These are phyloP conservation scores for Crucihimalaya himalaica DNA, from an alignment of 345 rosid genomes.

Conservation along the genomic window DNA sequence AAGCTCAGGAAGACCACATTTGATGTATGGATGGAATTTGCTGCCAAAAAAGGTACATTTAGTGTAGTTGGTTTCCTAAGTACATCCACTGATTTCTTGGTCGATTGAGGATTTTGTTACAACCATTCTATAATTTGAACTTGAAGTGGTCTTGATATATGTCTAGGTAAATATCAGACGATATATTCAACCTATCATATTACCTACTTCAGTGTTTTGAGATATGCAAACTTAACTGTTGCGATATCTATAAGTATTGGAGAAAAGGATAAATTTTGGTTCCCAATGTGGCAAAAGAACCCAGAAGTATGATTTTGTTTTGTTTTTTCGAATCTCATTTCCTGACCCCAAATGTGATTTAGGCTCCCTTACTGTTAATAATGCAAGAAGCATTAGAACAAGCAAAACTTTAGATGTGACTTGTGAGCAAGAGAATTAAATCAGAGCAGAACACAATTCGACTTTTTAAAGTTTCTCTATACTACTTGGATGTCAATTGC, in stretches of 20 bases:
- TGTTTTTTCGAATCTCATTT: background rate
- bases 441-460: background rate
- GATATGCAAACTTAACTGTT: background rate
- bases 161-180: background rate
- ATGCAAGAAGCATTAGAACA: background rate
- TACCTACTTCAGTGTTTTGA: background rate
- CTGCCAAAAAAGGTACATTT: constrained; percentile 64
- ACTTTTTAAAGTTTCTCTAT: too few species aligned
- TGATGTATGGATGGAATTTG: constrained; percentile 86
- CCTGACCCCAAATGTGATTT: background rate
- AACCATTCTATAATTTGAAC: background rate
- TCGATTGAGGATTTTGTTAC: background rate
- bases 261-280: background rate
- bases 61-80: constrained; percentile 5
- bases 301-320: background rate
- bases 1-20: constrained; percentile 66
- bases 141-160: constrained; percentile 6
- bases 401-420: background rate
- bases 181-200: background rate
- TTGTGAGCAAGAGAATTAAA: background rate
- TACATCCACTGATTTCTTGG: background rate
- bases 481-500: background rate
- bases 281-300: background rate
- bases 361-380: background rate
- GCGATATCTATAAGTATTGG: background rate